A percentile compares a stretch with the other conserved stretches of the same genome.
Evolutionary conservation across 768 basidiomycete genomes (phyloP).

Genomic region (Suillus bovinus): DNA sequence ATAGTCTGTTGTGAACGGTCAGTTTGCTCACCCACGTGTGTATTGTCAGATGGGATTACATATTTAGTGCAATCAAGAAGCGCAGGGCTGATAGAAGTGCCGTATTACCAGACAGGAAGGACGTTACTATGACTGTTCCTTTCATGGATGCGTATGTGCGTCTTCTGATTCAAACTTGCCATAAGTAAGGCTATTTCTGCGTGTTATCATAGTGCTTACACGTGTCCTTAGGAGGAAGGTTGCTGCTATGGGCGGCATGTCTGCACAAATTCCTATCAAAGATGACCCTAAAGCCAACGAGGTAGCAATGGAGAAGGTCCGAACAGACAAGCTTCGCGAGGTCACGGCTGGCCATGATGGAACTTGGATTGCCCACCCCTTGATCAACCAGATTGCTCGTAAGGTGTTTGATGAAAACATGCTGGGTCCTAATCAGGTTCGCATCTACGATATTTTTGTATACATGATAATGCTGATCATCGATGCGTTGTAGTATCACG

Average conservation of each 20-base stretch:
- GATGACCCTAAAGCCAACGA: conserved; percentile 92
- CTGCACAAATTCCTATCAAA: conserved; percentile 99
- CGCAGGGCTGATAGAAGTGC: conserved; percentile 85
- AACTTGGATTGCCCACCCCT: conserved; percentile 98
- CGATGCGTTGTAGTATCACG: conserved; percentile 66
- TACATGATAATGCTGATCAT: background rate
- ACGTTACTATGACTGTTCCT: conserved; percentile 96
- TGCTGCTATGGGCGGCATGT: conserved; percentile 99
- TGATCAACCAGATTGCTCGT: conserved; percentile 88
- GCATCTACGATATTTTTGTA: conserved; percentile 13
- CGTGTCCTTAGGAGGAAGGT: conserved; percentile 76
- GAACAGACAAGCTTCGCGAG: conserved; percentile 92
- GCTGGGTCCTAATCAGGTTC: conserved; percentile 94
- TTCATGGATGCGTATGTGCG: conserved; percentile 98
- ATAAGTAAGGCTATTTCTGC: conserved; percentile 54
- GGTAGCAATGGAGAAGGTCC: conserved; percentile 93
- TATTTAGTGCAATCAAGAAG: conserved; percentile 98
- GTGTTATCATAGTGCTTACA: conserved; percentile 8
- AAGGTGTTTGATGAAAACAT: conserved; percentile 93
- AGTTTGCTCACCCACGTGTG: conserved; percentile 1
- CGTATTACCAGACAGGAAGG: conserved; percentile 93
- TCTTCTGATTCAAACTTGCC: conserved; percentile 96
- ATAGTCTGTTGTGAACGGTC: conserved; percentile 1
- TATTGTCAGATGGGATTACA: conserved; percentile 82
- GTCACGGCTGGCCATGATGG: conserved; percentile 96